These are phyloP conservation scores for Taphrina pruni DNA, from an alignment of 1,139 yeast genomes.

Conservation along the genomic window DNA sequence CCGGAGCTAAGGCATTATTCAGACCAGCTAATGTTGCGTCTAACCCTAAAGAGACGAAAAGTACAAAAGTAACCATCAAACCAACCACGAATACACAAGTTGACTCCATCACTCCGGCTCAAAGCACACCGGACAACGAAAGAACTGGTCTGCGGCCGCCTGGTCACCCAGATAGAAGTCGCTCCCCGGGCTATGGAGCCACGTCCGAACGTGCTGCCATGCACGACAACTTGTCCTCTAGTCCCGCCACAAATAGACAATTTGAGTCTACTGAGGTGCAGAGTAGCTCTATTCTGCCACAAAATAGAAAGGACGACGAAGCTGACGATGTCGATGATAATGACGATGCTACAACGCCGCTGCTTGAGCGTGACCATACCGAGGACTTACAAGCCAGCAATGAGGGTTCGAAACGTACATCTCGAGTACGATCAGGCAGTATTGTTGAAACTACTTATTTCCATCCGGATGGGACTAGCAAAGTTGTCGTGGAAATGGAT, in stretches of 20 bases:
- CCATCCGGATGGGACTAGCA: conserved; percentile 34
- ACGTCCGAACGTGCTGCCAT: conserved; percentile 28
- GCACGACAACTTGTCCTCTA: conserved; percentile 34
- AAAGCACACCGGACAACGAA: conserved; percentile 5
- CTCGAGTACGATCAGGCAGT: conserved; percentile 36
- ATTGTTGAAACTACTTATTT: conserved; percentile 36
- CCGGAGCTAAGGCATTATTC: conserved; percentile 27
- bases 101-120: conserved; percentile 4
- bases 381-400: neutral
- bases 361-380: neutral
- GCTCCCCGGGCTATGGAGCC: conserved; percentile 27
- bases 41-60: conserved; percentile 36
- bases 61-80: conserved; percentile 35
- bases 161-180: conserved; percentile 28
- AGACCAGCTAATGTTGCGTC: conserved; percentile 36
- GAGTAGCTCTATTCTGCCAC: conserved; percentile 11
- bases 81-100: conserved; percentile 20
- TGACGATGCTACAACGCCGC: neutral
- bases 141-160: conserved; percentile 36
- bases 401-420: neutral
- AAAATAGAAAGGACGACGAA: neutral
- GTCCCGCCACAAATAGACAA: neutral
- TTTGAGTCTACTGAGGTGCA: neutral
- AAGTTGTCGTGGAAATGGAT: conserved; percentile 35
- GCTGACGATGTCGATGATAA: neutral